Evolutionary conservation across 31 red algal species (phyloP), one percentile per base, ranked within the genome.

Genomic region (Asparagopsis taxiformis): DNA sequence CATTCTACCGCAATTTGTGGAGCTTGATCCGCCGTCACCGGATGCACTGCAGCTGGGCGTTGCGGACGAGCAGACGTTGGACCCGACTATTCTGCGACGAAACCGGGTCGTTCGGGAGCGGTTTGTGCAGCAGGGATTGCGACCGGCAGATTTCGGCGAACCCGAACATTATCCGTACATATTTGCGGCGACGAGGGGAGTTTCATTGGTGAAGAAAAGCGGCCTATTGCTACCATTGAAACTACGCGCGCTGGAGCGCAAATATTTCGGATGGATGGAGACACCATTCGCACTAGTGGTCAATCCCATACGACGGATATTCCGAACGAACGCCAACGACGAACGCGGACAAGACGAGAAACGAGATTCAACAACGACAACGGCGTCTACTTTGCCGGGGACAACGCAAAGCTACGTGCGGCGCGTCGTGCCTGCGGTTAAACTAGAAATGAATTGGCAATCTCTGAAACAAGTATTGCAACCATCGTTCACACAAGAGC

Each of bases 401-500:
- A 52, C n/a, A 34, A 55, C 2, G 3, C 21, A 5, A 11, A 9
- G 56, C 35, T 59, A 1, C 56, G 73, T 77, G 39, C 73, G 73
- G 23, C 57, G 73, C 17, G 59, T 77, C 28, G 73, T 77, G 1
- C 73, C 73, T 23, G 56, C 73, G 34, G 58, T 61, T 25, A 57
- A 41, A 29, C 59, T 77, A 2, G 59, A 54, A 21, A 38, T 32
- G 8, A 13, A 43, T 5, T 32, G 43, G 51, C 41, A 67, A 8
- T 43, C 62, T 5, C n/a, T 69, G 7, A 21, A 24, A 20, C 36
- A 41, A 11, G 55, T 80, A 22, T 60, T 80, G 3, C 55, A 68
- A 34, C 75, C 75, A 26, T 50, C 64, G 10, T 80, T 80, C 41
- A 80, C 75, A 0, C 75, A 80, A 29, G 75, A 80, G 62, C 75